phyloP scores from a whole-genome alignment of 2,329 filamentous ascomycete genomes.

The Colletotrichum higginsianum region DNA sequence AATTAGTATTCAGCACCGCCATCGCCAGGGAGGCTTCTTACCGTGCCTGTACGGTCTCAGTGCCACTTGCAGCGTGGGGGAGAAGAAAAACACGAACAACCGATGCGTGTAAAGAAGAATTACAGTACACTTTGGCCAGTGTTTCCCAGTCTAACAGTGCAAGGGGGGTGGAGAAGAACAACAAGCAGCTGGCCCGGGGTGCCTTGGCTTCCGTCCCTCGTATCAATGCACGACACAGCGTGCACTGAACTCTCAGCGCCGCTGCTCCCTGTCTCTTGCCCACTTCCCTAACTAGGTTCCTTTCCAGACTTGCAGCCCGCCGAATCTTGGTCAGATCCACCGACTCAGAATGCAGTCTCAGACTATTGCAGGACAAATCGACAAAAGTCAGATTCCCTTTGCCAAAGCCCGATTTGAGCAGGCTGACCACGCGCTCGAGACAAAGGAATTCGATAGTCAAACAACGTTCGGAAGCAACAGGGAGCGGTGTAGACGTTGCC shows the following conservation, averaged over 20 bases:
- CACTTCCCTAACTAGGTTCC: constrained; percentile 13
- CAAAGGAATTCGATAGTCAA: constrained; percentile 32
- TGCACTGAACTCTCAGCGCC: constrained; percentile 24
- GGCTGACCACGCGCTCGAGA: constrained; percentile 13
- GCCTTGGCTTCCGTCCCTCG: constrained; percentile 6
- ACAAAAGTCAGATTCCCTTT: constrained; percentile 37
- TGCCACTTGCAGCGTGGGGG: background rate
- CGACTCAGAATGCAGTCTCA: constrained; percentile 20
- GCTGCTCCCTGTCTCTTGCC: constrained; percentile 10
- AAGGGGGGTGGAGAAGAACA: background rate
- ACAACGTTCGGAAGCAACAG: constrained; percentile 15
- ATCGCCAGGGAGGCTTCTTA: background rate
- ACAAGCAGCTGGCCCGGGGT: background rate
- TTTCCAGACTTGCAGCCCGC: constrained; percentile 15
- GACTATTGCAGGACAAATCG: constrained; percentile 30
- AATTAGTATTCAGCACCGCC: background rate
- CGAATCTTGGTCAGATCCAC: constrained; percentile 33
- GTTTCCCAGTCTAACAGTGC: background rate
- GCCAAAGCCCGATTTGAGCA: constrained; percentile 11
- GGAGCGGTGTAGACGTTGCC: constrained; percentile 30
- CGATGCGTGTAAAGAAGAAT: too few species aligned
- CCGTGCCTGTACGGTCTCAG: constrained; percentile 1
- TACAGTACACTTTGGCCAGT: background rate
- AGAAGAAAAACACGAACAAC: background rate
- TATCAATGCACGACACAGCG: constrained; percentile 17